Evolutionary conservation across 73 alveolate species (phyloP).

Genomic region (Uronychia binucleata): DNA sequence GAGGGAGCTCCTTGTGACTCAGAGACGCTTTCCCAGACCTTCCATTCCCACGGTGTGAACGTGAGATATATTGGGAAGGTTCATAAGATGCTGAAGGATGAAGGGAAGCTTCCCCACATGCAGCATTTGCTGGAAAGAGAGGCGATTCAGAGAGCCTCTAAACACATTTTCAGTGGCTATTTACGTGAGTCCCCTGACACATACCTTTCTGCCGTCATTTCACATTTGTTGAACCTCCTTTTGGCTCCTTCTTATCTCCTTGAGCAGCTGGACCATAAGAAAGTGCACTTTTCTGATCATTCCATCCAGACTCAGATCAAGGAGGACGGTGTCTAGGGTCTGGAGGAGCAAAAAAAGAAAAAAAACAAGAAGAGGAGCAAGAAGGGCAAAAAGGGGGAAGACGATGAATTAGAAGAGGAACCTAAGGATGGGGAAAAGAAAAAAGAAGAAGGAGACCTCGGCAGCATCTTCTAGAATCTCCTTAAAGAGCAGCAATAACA

Average conservation of each 20-base stretch:
- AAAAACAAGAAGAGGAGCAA: conserved; percentile 44
- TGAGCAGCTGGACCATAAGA: conserved; percentile 50
- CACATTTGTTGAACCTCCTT: conserved; percentile 71
- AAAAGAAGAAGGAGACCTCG: neutral
- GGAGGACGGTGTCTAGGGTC: conserved; percentile 7
- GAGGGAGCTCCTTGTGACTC: conserved; percentile 77
- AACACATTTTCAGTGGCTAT: conserved; percentile 75
- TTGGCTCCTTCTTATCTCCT: conserved; percentile 52
- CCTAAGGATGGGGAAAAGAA: conserved; percentile 1
- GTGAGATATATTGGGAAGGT: conserved; percentile 85
- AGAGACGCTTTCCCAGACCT: conserved; percentile 60
- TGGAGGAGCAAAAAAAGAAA: conserved; percentile 16
- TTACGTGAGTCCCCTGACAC: conserved; percentile 73
- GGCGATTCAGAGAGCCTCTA: conserved; percentile 65
- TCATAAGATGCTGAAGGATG: conserved; percentile 32
- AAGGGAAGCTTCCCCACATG: conserved; percentile 70
- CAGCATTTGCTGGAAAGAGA: conserved; percentile 71
- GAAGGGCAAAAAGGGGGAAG: neutral
- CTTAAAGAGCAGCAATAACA: too few relatives aligned
- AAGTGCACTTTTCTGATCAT: too few relatives aligned
- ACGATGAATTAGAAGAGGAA: too few relatives aligned
- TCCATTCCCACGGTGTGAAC: conserved; percentile 87
- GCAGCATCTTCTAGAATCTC: too few relatives aligned
- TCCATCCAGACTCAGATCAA: too few relatives aligned
- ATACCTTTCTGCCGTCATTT: conserved; percentile 57